Evolutionary conservation across 306 rosid species (phyloP), one percentile per base, ranked within the genome.

Genomic region (Prunus padus): DNA sequence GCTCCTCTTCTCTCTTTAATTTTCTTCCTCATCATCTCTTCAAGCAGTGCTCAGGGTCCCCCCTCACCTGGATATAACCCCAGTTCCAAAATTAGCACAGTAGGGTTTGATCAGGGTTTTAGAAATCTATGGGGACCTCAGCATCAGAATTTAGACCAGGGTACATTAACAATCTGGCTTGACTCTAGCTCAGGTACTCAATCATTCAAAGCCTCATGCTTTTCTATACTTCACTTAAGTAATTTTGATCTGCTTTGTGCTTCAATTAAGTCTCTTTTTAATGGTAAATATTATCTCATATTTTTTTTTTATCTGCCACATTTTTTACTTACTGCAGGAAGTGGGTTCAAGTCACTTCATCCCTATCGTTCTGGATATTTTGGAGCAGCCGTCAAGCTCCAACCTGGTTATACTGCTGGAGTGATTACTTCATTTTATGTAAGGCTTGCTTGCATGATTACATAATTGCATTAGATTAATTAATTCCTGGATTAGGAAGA

Each of bases 351-450:
- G 86, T 95, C 99, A 5, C 70, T 76, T 40, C 85, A 64, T 22
- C 56, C 91, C 0, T 95, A 92, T 51, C 70, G 47, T 46, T 90
- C 93, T n/a, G 99, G 99, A 45, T 92, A 90, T 65, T 92, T 95
- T 20, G 92, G 92, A 66, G 86, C 87, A 78, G 84, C 93, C 26
- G 76, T 95, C 52, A 95, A 92, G 81, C 92, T 90, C 47, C 99
- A 95, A 25, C 61, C 91, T 0, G 97, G 97, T 47, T 92, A 95
- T 26, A 95, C 97, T 11, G 99, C 97, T 0, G 99, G 99, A 74
- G 92, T 95, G 66, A 82, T 86, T 42, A 95, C 97, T 71, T 88
- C 86, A 65, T 73, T 92, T 62, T 95, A 95, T 16, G 97, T 90
- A 80, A 88, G 97, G 16, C 54, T 37, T 62, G 20, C 40, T 14